phyloP scores from a whole-genome alignment of 2,329 filamentous ascomycete genomes.

The Bipolaris bicolor region DNA sequence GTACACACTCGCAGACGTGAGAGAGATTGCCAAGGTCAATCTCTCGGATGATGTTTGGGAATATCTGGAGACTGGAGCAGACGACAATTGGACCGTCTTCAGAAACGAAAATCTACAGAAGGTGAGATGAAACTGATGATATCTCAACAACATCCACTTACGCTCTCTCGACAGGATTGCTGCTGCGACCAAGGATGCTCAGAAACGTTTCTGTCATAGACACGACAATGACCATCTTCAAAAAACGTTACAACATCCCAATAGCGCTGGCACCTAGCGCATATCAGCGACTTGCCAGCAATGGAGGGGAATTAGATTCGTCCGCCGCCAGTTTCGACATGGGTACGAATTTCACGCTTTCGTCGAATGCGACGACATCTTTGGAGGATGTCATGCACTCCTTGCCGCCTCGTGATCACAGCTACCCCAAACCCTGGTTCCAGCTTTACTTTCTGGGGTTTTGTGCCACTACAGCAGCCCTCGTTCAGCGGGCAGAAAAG shows the following conservation, averaged over 20 bases:
- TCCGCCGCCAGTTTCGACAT: constrained; percentile 49
- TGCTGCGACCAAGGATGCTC: constrained; percentile 42
- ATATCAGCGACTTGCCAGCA: constrained; percentile 53
- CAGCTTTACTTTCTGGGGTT: constrained; percentile 54
- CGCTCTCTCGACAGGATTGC: no score
- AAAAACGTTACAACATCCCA: constrained; percentile 40
- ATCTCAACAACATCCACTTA: no score
- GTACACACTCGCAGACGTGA: no score
- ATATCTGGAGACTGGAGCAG: no score
- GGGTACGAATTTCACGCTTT: constrained; percentile 47
- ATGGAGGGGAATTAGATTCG: constrained; percentile 53
- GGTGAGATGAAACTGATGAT: no score
- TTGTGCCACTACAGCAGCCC: constrained; percentile 21
- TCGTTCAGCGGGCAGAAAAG: constrained; percentile 34
- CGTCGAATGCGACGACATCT: constrained; percentile 50
- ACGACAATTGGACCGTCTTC: no score
- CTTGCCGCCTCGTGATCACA: constrained; percentile 35
- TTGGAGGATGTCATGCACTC: constrained; percentile 56
- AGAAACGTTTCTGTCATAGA: constrained; percentile 49
- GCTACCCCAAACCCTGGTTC: constrained; percentile 39
- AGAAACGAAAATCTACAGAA: no score
- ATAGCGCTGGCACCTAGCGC: constrained; percentile 52
- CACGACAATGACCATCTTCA: constrained; percentile 38
- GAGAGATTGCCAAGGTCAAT: no score
- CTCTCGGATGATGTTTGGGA: no score